Conservation (phyloP, 2,329 filamentous ascomycete genomes). For the Colletotrichum simmondsii region DNA sequence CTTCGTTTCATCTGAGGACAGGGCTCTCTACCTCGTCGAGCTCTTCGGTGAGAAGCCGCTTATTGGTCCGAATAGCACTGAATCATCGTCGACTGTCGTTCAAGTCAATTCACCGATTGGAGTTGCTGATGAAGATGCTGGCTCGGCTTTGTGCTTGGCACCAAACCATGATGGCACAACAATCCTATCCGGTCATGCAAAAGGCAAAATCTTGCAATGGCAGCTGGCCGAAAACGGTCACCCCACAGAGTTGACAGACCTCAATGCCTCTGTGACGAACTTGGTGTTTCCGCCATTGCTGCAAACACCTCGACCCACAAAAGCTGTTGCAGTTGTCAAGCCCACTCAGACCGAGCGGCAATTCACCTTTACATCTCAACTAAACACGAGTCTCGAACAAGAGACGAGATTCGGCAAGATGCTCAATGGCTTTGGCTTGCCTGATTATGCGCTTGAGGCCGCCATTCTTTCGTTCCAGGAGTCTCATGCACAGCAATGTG, state of each 20-base stretch:
- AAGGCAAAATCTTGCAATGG: conserved; percentile 84
- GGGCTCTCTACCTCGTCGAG: conserved; percentile 82
- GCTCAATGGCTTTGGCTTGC: conserved; percentile 59
- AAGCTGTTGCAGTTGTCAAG: conserved; percentile 76
- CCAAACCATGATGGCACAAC: conserved; percentile 86
- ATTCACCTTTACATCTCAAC: conserved; percentile 74
- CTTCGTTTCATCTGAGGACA: conserved; percentile 84
- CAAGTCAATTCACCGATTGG: conserved; percentile 66
- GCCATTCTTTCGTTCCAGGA: conserved; percentile 58
- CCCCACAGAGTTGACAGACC: conserved; percentile 72
- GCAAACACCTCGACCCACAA: conserved; percentile 57
- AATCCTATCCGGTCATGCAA: conserved; percentile 83
- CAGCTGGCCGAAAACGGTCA: conserved; percentile 78
- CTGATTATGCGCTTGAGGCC: conserved; percentile 57
- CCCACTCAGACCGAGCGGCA: conserved; percentile 76
- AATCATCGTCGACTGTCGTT: conserved; percentile 67
- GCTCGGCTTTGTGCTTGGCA: conserved; percentile 74
- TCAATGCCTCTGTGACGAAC: conserved; percentile 87
- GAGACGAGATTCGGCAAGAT: conserved; percentile 58
- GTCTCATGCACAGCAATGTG: conserved; percentile 44
- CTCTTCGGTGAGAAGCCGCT: conserved; percentile 69
- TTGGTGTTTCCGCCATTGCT: conserved; percentile 77
- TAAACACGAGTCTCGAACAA: conserved; percentile 56
- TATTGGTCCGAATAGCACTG: conserved; percentile 62
- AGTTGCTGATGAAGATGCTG: conserved; percentile 71